Conservation (phyloP, 2,329 filamentous ascomycete genomes). For the Alternaria triticimaculans region DNA sequence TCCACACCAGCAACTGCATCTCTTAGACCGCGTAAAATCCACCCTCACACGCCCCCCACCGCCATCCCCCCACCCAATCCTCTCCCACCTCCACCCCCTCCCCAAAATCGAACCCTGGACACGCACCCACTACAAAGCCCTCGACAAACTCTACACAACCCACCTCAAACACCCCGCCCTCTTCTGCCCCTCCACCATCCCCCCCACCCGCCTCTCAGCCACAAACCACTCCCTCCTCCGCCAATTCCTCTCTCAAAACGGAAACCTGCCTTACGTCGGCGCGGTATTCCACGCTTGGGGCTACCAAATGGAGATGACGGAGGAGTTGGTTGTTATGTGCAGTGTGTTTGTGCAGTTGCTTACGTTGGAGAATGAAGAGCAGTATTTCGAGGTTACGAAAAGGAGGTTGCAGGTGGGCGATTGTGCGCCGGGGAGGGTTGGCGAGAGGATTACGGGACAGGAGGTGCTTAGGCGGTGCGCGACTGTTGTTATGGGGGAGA, state of each 20-base stretch:
- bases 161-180: slow-evolving; percentile 41
- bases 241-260: slow-evolving; percentile 26
- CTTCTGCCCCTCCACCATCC: slow-evolving; percentile 36
- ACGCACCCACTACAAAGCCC: slow-evolving; percentile 48
- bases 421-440: slow-evolving; percentile 29
- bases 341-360: slow-evolving; percentile 45
- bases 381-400: slow-evolving; percentile 35
- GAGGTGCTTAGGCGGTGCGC: slow-evolving; percentile 42
- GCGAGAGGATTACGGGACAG: slow-evolving; percentile 29
- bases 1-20: neutral
- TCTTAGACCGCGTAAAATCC: neutral
- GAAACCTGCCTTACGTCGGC: slow-evolving; percentile 34
- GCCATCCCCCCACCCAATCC: slow-evolving; percentile 35
- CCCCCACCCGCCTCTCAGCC: slow-evolving; percentile 25
- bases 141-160: slow-evolving; percentile 45
- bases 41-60: slow-evolving; percentile 5
- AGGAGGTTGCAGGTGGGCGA: slow-evolving; percentile 40
- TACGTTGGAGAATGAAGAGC: slow-evolving; percentile 27
- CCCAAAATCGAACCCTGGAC: slow-evolving; percentile 50
- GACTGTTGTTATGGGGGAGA: slow-evolving; percentile 44
- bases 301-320: slow-evolving; percentile 42
- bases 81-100: slow-evolving; percentile 32
- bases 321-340: slow-evolving; percentile 41
- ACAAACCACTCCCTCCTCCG: slow-evolving; percentile 41
- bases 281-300: slow-evolving; percentile 44